Percentiles rank a stretch among this genome's conserved stretches.
Evolutionary conservation across 306 rosid genomes (phyloP).

Genomic region (Prunus fruticosa): DNA sequence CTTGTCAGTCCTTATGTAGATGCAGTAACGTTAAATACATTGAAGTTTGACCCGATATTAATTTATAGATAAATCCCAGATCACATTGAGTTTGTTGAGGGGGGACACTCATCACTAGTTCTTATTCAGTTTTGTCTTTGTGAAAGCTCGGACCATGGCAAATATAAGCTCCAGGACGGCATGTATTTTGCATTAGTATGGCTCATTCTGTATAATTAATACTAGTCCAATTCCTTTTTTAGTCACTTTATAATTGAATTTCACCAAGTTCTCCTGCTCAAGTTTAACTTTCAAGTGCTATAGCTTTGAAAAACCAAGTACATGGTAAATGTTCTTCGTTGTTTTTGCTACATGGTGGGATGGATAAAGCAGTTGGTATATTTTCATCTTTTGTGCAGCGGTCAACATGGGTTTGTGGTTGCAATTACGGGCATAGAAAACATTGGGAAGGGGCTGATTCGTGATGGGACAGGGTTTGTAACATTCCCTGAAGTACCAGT

Average conservation of each 20-base stretch:
- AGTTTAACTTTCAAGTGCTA: background rate
- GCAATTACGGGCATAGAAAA: slow-evolving; percentile 92
- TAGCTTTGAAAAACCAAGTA: background rate
- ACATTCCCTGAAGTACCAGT: slow-evolving; percentile 95
- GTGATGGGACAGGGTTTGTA: slow-evolving; percentile 93
- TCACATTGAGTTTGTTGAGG: background rate
- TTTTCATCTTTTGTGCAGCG: slow-evolving; percentile 44
- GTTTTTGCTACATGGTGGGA: background rate
- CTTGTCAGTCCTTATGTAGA: background rate
- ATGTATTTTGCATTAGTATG: too few species aligned
- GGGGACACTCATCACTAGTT: background rate
- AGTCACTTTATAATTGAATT: background rate
- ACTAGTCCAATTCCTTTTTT: too few species aligned
- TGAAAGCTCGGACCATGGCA: too few species aligned
- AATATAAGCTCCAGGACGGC: background rate
- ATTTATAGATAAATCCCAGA: too few species aligned
- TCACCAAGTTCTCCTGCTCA: background rate
- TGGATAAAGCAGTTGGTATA: slow-evolving; percentile 6
- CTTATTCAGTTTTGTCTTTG: background rate
- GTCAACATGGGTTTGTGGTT: slow-evolving; percentile 94
- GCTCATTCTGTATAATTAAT: too few species aligned
- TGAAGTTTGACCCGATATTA: too few species aligned
- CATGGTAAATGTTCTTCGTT: background rate
- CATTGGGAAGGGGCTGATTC: slow-evolving; percentile 58
- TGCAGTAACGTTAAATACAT: background rate